Conservation (phyloP, 495 filamentous ascomycete species). For the Xylaria telfairii region DNA sequence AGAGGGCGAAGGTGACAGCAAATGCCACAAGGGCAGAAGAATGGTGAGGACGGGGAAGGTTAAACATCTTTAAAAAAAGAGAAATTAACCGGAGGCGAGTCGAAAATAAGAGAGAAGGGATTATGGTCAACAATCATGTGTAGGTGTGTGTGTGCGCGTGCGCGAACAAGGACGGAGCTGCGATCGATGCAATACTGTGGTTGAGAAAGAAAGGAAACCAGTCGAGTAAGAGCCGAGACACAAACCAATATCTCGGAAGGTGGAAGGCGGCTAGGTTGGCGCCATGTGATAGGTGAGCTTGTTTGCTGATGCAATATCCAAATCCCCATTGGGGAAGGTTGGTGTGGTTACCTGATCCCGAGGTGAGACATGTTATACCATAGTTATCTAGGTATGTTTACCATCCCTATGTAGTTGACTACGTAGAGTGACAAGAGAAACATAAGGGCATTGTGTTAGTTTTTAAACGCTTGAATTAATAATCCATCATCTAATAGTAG, state of each 20-base stretch:
- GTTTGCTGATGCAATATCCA: neutral
- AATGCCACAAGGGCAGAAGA: constrained; percentile 4
- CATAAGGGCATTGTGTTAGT: neutral
- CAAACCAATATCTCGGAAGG: neutral
- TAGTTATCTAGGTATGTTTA: neutral
- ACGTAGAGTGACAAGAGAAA: neutral
- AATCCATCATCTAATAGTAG: neutral
- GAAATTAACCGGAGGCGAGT: neutral
- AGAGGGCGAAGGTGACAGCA: neutral
- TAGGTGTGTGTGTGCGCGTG: neutral
- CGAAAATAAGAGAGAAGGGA: neutral
- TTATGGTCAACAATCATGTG: neutral
- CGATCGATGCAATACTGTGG: neutral
- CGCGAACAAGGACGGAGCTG: neutral
- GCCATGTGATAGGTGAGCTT: neutral
- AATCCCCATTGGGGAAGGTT: neutral
- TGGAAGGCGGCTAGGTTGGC: neutral
- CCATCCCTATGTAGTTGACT: too few species aligned
- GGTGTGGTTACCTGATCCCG: neutral
- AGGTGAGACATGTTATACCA: neutral
- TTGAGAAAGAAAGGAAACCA: neutral
- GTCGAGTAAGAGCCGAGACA: neutral
- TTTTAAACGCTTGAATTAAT: neutral
- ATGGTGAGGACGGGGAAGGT: neutral
- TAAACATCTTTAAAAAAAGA: neutral